These are phyloP conservation scores for Uromyces viciae-fabae DNA, from an alignment of 1,284 basidiomycete genomes.

Conservation along the genomic window DNA sequence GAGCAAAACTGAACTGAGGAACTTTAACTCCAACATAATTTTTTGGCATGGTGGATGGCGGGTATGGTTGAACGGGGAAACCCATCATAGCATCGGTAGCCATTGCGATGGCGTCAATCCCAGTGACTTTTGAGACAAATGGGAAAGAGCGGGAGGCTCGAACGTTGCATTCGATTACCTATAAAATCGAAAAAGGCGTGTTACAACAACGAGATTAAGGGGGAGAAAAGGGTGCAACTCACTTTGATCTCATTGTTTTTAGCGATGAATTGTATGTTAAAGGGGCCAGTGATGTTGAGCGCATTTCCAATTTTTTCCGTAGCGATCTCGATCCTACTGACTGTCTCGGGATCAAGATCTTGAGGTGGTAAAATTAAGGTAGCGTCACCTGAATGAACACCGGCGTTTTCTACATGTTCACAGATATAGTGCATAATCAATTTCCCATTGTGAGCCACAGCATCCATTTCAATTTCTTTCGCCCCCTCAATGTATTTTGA, in stretches of 20 bases:
- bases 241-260: conserved; percentile 85
- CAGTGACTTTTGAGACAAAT: conserved; percentile 97
- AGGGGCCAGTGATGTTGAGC: conserved; percentile 97
- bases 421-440: conserved; percentile 99
- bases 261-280: conserved; percentile 99
- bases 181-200: conserved; percentile 53
- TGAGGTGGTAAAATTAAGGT: conserved; percentile 97
- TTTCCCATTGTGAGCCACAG: conserved; percentile 92
- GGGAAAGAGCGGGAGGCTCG: conserved; percentile 97
- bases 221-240: not conserved
- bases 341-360: conserved; percentile 92
- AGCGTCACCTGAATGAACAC: conserved; percentile 94
- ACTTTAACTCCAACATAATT: conserved; percentile 99
- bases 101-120: conserved; percentile 94
- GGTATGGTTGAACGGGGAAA: conserved; percentile 82
- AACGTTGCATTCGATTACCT: conserved; percentile 98
- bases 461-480: conserved; percentile 99
- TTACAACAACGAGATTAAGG: not conserved
- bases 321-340: conserved; percentile 90
- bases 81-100: conserved; percentile 97
- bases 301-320: conserved; percentile 95
- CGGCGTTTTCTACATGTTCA: conserved; percentile 98
- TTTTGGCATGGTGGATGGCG: conserved; percentile 66
- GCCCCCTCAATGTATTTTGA: conserved; percentile 99
- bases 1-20: conserved; percentile 95